Conservation (phyloP, 106 monocot species). For the Dendrobium officinale region DNA sequence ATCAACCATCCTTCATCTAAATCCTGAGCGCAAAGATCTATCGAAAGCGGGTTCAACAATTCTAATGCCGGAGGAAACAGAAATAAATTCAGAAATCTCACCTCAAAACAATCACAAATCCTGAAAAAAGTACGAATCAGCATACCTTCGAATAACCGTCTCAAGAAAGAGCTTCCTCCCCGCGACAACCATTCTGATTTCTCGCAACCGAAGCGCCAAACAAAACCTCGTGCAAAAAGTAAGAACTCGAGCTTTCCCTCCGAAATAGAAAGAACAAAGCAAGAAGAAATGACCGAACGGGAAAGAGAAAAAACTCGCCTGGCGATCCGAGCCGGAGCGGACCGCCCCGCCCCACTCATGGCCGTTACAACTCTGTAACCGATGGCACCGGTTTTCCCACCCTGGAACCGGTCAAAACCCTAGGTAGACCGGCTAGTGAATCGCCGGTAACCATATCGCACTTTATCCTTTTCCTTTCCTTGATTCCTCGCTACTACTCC, state of each 20-base stretch:
- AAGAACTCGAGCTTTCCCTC: neutral
- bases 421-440: too few relatives aligned
- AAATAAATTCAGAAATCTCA: neutral
- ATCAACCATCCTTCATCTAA: neutral
- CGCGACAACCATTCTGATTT: neutral
- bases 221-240: neutral
- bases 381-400: constrained; percentile 15
- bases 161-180: neutral
- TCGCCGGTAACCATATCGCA: neutral
- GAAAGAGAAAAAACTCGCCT: constrained; percentile 6
- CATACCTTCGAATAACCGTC: neutral
- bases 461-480: neutral
- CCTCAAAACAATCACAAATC: neutral
- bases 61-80: neutral
- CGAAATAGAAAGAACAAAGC: neutral
- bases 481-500: constrained; percentile 31
- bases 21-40: neutral
- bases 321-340: constrained; percentile 28
- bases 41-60: neutral
- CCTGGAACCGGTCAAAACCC: constrained; percentile 20
- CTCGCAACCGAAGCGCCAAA: neutral
- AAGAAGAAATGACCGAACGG: neutral
- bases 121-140: neutral
- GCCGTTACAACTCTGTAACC: constrained; percentile 12
- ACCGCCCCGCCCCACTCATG: constrained; percentile 1